Conservation (phyloP, 1,139 yeast species). For the Debaryomyces psychrophilus region DNA sequence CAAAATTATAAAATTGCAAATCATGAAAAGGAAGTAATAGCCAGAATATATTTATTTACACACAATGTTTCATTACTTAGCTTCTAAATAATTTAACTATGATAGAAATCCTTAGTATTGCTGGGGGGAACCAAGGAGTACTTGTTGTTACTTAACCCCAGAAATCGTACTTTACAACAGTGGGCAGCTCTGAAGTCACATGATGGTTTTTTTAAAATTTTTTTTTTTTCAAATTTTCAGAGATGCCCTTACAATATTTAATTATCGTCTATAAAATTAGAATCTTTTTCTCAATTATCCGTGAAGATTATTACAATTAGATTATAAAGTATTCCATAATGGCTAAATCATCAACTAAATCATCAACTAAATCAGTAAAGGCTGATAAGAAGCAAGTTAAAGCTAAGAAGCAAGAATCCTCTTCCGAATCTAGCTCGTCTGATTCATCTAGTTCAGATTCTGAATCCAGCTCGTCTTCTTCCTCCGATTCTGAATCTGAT, state of each 20-base stretch:
- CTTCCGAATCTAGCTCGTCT: slow-evolving; percentile 26
- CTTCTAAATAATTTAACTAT: too few species aligned
- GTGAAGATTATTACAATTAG: slow-evolving; percentile 5
- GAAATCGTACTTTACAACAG: background rate
- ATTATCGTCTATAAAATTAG: slow-evolving; percentile 5
- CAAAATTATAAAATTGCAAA: background rate
- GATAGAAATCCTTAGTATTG: too few species aligned
- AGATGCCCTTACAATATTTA: slow-evolving; percentile 13
- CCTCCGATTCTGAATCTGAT: slow-evolving; percentile 13
- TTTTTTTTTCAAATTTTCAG: slow-evolving; percentile 14
- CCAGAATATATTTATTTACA: background rate
- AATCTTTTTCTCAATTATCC: background rate
- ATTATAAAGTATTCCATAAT: slow-evolving; percentile 17
- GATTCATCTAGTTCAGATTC: slow-evolving; percentile 19
- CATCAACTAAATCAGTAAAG: slow-evolving; percentile 30
- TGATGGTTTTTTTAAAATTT: background rate
- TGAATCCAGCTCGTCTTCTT: slow-evolving; percentile 12
- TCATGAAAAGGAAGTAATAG: background rate
- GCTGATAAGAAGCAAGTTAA: slow-evolving; percentile 30
- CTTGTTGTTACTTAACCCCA: slow-evolving; percentile 1
- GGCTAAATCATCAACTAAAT: slow-evolving; percentile 38
- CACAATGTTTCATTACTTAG: background rate
- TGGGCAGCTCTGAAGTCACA: slow-evolving; percentile 3
- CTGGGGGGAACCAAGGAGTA: too few species aligned
- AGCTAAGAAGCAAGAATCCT: slow-evolving; percentile 31